Conservation (phyloP, 2,329 filamentous ascomycete genomes). For the Aspergillus novoparasiticus region DNA sequence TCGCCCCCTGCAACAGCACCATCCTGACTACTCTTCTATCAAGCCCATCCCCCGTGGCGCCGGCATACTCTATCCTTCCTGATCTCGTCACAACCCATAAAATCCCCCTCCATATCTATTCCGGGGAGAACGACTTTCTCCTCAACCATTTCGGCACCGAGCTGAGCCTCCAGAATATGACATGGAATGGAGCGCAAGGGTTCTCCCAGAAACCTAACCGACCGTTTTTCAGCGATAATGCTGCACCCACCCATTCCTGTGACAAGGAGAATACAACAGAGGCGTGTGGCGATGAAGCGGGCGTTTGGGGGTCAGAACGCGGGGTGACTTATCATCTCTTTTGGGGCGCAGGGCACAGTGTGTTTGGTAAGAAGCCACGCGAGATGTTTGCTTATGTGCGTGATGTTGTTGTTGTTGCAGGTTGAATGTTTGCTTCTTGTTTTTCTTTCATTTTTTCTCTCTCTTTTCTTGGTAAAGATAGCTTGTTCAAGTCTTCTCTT, state of each 20-base stretch:
- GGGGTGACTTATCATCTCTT: slow-evolving; percentile 42
- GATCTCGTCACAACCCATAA: slow-evolving; percentile 33
- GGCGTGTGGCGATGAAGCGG: slow-evolving; percentile 17
- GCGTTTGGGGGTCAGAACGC: slow-evolving; percentile 36
- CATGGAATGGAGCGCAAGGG: slow-evolving; percentile 41
- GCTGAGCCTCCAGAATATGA: slow-evolving; percentile 44
- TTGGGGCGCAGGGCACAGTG: slow-evolving; percentile 36
- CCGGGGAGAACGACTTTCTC: slow-evolving; percentile 42
- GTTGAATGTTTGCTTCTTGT: too few relatives aligned
- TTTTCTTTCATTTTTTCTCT: fast-evolving
- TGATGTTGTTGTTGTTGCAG: slow-evolving; percentile 30
- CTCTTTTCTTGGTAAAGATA: too few relatives aligned
- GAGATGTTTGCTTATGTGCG: slow-evolving; percentile 42
- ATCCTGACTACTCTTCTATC: slow-evolving; percentile 30
- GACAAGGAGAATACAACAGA: neutral
- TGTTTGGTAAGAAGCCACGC: slow-evolving; percentile 33
- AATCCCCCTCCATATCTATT: slow-evolving; percentile 39
- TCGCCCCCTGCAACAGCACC: slow-evolving; percentile 33
- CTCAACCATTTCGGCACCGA: slow-evolving; percentile 42
- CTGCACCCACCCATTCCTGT: slow-evolving; percentile 15
- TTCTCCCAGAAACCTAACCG: slow-evolving; percentile 29
- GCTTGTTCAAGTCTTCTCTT: too few relatives aligned
- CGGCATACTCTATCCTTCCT: slow-evolving; percentile 37
- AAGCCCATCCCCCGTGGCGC: slow-evolving; percentile 26
- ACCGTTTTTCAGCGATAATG: slow-evolving; percentile 30